These are phyloP conservation scores for Anthoceros angustus DNA, from an alignment of 225 moss, liverwort and hornwort genomes.

Conservation along the genomic window DNA sequence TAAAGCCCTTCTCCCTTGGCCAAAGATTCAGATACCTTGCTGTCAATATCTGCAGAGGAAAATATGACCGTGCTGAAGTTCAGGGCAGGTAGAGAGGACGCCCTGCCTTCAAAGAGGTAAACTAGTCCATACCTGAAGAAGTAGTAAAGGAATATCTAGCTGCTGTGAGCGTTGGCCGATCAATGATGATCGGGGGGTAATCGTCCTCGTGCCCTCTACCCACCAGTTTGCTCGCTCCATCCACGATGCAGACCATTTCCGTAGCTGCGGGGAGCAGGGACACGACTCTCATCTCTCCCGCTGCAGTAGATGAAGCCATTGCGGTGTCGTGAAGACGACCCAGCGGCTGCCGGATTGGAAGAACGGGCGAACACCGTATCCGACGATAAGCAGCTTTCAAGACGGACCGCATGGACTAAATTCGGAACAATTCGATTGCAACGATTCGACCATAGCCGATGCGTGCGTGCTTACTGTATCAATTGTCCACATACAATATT, in stretches of 20 bases:
- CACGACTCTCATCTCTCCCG: not conserved
- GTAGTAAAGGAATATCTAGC: not conserved
- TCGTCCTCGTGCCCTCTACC: conserved; percentile 2
- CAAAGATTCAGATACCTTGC: not conserved
- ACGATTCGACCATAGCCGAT: too few relatives aligned
- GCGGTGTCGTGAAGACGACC: too few relatives aligned
- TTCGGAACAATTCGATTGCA: too few relatives aligned
- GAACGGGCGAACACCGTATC: too few relatives aligned
- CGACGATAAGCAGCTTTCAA: too few relatives aligned
- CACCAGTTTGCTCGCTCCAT: not conserved
- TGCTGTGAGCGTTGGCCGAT: not conserved
- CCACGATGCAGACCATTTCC: conserved; percentile 4
- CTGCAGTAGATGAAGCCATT: not conserved
- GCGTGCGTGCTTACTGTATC: too few relatives aligned
- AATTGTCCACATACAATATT: too few relatives aligned
- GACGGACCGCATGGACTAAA: too few relatives aligned
- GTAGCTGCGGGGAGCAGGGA: not conserved
- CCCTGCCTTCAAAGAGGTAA: too few relatives aligned
- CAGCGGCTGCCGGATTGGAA: too few relatives aligned
- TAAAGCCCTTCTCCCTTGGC: not conserved
- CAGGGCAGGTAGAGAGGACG: too few relatives aligned
- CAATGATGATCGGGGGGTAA: not conserved
- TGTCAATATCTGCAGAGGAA: not conserved
- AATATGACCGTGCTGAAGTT: too few relatives aligned
- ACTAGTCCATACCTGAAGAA: not conserved